Base-by-base conservation (phyloP, 768 basidiomycete genomes). In the Macrolepiota albuminosa region DNA sequence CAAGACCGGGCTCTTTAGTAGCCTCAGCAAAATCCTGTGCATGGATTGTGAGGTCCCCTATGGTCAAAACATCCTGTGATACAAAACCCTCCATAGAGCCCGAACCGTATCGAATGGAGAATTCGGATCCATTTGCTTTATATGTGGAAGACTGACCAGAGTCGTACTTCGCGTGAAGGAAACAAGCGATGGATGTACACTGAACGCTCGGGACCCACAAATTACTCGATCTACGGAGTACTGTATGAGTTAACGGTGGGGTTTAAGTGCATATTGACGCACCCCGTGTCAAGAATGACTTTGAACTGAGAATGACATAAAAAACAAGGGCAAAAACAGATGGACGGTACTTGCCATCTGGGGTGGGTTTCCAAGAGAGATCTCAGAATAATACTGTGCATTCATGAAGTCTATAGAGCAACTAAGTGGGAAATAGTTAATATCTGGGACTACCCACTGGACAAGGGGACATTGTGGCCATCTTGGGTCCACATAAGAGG, bases 1-100 rank as follows among this genome's bases (percentile, higher is more conserved):
- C 88, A 52, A 99, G 86, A 48, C 97, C 97, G 24, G 97, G 97
- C 71, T 98, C 96, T 73, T 93, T 92, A 60, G 86, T 88, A 2
- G 95, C 93, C 76, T 98, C 97, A 10, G 95, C 96, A 67, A 99
- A 99, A 69, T 94, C 88, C 71, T 92, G 91, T 13, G 75, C 62
- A 66, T 77, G 79, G 72, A 99, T 82, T 31, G 72, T 72, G 49
- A 99, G 71, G 71, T 97, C 97, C 42, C 93, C 94, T 61, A 99
- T 94, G 8, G 72, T 71, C 53, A 98, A 74, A 4, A 69, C 70
- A 67, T 99, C 97, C 60, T 84, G 85, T 11, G 95, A 98, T 57
- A 98, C 89, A 70, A 90, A 94, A 58, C 97, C 97, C 71, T 97
- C 88, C 87, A 99, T 93, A 2, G 95, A 94, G 29, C 97, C 97